phyloP scores from a whole-genome alignment of 768 basidiomycete genomes.

The Leccinellum luteum region DNA sequence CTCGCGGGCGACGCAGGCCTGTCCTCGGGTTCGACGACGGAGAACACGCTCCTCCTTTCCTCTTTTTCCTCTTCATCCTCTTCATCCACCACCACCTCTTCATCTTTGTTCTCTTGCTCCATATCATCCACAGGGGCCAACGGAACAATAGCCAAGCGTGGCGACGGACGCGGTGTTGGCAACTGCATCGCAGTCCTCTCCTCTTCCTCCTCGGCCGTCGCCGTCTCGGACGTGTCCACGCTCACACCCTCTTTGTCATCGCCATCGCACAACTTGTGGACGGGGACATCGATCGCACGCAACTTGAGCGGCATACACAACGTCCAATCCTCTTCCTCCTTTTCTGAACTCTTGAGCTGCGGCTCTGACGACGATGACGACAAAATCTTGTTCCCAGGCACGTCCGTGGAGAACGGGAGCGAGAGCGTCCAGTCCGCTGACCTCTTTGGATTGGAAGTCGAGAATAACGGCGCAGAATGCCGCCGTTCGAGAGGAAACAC shows the following conservation, averaged over 20 bases:
- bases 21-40: background rate
- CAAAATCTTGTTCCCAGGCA: slow-evolving; percentile 22
- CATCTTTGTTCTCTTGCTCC: background rate
- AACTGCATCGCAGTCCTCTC: slow-evolving; percentile 10
- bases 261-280: background rate
- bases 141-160: background rate
- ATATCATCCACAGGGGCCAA: slow-evolving; percentile 1
- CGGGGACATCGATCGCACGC: background rate
- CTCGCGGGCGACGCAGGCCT: slow-evolving; percentile 21
- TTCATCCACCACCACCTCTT: no score
- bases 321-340: slow-evolving; percentile 29
- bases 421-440: slow-evolving; percentile 30
- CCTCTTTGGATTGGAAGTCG: background rate
- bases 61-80: background rate
- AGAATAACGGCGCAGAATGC: slow-evolving; percentile 29
- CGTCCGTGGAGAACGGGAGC: slow-evolving; percentile 29
- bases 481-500: slow-evolving; percentile 28
- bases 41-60: background rate
- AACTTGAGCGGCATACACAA: slow-evolving; percentile 32
- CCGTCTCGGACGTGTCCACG: slow-evolving; percentile 1
- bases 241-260: slow-evolving; percentile 1
- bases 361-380: slow-evolving; percentile 2
- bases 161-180: slow-evolving; percentile 30
- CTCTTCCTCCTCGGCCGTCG: background rate
- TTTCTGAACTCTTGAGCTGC: background rate